Evolutionary conservation across 495 filamentous ascomycete genomes (phyloP).

Genomic region (Neurospora africana): DNA sequence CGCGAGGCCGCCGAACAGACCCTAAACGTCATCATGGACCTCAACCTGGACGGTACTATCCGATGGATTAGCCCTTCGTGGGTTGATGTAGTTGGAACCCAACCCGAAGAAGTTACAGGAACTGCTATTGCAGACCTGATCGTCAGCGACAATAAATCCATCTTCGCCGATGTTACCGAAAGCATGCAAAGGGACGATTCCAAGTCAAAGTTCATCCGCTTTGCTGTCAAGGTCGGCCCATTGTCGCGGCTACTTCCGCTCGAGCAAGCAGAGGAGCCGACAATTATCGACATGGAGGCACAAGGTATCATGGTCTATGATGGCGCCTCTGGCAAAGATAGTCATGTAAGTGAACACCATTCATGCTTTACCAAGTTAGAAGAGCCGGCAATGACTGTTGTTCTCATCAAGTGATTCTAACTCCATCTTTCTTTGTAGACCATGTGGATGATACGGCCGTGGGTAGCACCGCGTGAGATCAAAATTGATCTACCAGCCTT

Average conservation of each 20-base stretch:
- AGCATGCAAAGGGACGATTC: conserved; percentile 89
- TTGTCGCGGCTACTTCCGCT: conserved; percentile 53
- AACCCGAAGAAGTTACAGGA: conserved; percentile 60
- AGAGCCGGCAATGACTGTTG: background rate
- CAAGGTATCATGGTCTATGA: conserved; percentile 98
- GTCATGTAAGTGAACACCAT: conserved; percentile 58
- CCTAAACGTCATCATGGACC: conserved; percentile 86
- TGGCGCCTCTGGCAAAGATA: conserved; percentile 70
- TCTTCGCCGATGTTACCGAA: conserved; percentile 73
- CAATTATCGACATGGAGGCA: conserved; percentile 71
- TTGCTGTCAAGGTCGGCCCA: conserved; percentile 65
- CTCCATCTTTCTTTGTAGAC: conserved; percentile 44
- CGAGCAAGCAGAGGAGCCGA: conserved; percentile 37
- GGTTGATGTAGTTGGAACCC: conserved; percentile 81
- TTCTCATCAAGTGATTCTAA: conserved; percentile 12
- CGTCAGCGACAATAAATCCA: conserved; percentile 59
- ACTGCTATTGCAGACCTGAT: conserved; percentile 72
- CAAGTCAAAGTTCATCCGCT: conserved; percentile 82
- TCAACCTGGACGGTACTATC: conserved; percentile 77
- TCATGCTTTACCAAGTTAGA: background rate
- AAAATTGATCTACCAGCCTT: conserved; percentile 86
- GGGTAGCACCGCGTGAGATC: conserved; percentile 75
- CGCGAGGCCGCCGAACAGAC: conserved; percentile 94
- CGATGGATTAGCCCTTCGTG: conserved; percentile 97
- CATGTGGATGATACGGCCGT: conserved; percentile 99